phyloP scores from a whole-genome alignment of 768 basidiomycete species.

The Tulasnella calospora region DNA sequence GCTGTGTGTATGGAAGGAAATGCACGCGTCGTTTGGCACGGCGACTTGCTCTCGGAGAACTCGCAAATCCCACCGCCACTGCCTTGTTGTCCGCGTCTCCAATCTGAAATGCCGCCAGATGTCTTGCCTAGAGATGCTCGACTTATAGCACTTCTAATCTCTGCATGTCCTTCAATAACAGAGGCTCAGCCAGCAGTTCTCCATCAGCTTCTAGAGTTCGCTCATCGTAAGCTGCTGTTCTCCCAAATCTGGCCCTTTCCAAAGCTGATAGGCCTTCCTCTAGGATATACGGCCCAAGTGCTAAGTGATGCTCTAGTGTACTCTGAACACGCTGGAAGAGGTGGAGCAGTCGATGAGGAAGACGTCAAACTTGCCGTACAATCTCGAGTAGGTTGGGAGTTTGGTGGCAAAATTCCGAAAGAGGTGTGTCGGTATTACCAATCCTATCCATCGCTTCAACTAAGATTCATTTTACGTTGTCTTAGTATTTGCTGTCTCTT shows the following conservation, averaged over 20 bases:
- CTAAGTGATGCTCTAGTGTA: slow-evolving; percentile 81
- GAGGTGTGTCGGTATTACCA: slow-evolving; percentile 51
- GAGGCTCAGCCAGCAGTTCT: slow-evolving; percentile 83
- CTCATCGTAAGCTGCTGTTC: slow-evolving; percentile 47
- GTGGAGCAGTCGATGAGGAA: slow-evolving; percentile 77
- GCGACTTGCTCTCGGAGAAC: slow-evolving; percentile 11
- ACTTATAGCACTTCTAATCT: slow-evolving; percentile 74
- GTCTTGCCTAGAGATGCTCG: slow-evolving; percentile 80
- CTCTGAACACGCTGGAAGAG: slow-evolving; percentile 75
- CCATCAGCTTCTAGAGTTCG: slow-evolving; percentile 81
- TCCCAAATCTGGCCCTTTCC: not conserved
- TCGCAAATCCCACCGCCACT: slow-evolving; percentile 6
- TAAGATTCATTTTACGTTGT: slow-evolving; percentile 6
- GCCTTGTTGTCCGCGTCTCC: not conserved
- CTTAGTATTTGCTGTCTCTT: slow-evolving; percentile 71
- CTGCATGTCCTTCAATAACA: slow-evolving; percentile 76
- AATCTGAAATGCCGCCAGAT: slow-evolving; percentile 43
- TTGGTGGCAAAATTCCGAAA: slow-evolving; percentile 82
- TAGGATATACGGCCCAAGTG: slow-evolving; percentile 67
- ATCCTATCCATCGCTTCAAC: not conserved
- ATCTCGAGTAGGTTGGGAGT: slow-evolving; percentile 88
- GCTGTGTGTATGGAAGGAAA: not conserved
- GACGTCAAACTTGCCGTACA: slow-evolving; percentile 78
- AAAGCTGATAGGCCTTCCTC: not conserved
- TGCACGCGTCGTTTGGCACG: not conserved